Base-by-base conservation (phyloP, 2,329 filamentous ascomycete species). In the Mycosphaerella arachidis region DNA sequence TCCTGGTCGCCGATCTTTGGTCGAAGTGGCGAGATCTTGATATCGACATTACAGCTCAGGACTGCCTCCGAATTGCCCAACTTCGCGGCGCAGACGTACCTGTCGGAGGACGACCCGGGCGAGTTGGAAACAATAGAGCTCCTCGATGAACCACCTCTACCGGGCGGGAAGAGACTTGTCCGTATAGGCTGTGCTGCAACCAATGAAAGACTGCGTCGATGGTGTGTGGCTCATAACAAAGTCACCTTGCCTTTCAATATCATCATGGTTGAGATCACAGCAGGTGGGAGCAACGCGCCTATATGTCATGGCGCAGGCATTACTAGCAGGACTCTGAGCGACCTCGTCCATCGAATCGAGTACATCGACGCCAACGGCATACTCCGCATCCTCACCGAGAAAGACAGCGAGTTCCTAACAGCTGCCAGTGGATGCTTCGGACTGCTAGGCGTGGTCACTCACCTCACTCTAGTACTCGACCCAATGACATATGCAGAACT, bases 401-500 rank as follows among this genome's bases (percentile, higher is more conserved):
- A 54, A 7, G 55, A 60, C 43, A 45, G 45, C 20, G 56, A 62
- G 43, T 48, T 56, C 31, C 31, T 62, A 8, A 48, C 18, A 43
- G 59, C 59, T n/a, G 59, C 56, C 1, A 56, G 56, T 27, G 63
- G 58, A 18, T 75, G 74, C 57, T 81, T 81, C 51, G 79, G 78
- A 1, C 72, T 81, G 2, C 72, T 81, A 18, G 79, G 79, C 4
- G 73, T 82, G 16, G 73, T 81, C 13, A 82, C 79, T 1, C 78
- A 82, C 63, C 72, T 81, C 48, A 81, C 79, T 0, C 73, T 81
- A 24, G 77, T 79, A 63, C 70, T 81, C 16, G 75, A 79, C 46
- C 71, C 75, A 0, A 79, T 82, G 78, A 75, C 72, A 4, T 81
- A 81, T 55, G 79, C 79, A 1, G 66, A 77, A n/a, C 73, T 81